phyloP scores from a whole-genome alignment of 1,284 basidiomycete genomes.

The Taiwanofungus camphoratus region DNA sequence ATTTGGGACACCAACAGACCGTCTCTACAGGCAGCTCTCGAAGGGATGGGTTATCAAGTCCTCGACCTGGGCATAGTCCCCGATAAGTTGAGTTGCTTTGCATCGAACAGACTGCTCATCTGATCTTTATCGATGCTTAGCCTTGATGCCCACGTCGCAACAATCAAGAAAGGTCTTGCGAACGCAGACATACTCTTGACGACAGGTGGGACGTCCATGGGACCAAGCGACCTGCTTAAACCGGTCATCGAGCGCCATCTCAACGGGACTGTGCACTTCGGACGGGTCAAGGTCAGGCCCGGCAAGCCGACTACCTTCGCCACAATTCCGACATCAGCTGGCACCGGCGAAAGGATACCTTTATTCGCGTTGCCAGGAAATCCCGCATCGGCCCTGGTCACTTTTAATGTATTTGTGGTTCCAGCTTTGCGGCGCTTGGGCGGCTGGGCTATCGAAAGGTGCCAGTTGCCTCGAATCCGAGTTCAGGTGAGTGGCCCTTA shows the following conservation, averaged over 20 bases:
- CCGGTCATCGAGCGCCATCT: constrained; percentile 81
- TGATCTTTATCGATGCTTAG: constrained; percentile 30
- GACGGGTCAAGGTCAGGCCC: constrained; percentile 65
- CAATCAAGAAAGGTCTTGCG: constrained; percentile 51
- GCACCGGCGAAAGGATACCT: constrained; percentile 38
- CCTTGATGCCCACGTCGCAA: constrained; percentile 53
- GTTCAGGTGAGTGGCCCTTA: constrained; percentile 49
- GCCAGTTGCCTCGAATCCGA: constrained; percentile 57
- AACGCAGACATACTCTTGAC: constrained; percentile 73
- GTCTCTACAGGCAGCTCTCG: constrained; percentile 63
- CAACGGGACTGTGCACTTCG: constrained; percentile 73
- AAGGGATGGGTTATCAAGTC: constrained; percentile 72
- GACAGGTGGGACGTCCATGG: constrained; percentile 90
- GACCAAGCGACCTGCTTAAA: constrained; percentile 80
- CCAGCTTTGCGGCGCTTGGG: constrained; percentile 73
- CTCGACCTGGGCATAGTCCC: constrained; percentile 76
- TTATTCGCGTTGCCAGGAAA: constrained; percentile 87
- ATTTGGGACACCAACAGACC: constrained; percentile 85
- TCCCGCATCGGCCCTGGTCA: constrained; percentile 85
- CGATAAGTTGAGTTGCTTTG: constrained; percentile 51
- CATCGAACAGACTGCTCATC: neutral
- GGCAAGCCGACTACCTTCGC: constrained; percentile 88
- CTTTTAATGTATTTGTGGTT: constrained; percentile 80
- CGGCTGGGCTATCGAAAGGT: constrained; percentile 52
- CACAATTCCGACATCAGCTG: constrained; percentile 46